A percentile compares a stretch with the other conserved stretches of the same genome.
phyloP scores from a whole-genome alignment of 2,329 filamentous ascomycete species.

The Clonostachys rosea region DNA sequence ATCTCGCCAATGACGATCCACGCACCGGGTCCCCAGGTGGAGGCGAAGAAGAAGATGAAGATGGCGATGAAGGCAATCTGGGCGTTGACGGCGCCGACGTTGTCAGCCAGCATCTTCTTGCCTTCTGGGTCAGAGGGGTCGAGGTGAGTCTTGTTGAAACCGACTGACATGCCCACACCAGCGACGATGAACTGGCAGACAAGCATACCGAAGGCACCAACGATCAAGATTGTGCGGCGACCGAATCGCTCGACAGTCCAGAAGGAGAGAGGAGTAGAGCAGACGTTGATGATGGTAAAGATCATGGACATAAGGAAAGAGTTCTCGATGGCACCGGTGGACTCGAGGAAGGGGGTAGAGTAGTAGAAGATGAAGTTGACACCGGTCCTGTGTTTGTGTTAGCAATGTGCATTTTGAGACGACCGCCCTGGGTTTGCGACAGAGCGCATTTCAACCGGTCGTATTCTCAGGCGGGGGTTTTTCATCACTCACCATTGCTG shows the following conservation, averaged over 20 bases:
- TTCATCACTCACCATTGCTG: constrained; percentile 49
- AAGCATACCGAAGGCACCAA: constrained; percentile 77
- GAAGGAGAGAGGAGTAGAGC: constrained; percentile 83
- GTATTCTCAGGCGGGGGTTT: constrained; percentile 6
- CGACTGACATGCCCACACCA: constrained; percentile 64
- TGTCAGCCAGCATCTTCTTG: constrained; percentile 34
- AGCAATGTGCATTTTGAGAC: constrained; percentile 15
- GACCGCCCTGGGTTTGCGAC: too few species aligned
- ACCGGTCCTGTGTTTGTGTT: constrained; percentile 46
- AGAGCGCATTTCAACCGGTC: too few species aligned
- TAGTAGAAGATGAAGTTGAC: constrained; percentile 94
- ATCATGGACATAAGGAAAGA: constrained; percentile 80
- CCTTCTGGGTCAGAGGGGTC: constrained; percentile 33
- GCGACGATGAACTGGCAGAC: constrained; percentile 84
- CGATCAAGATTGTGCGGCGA: constrained; percentile 74
- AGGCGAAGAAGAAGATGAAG: constrained; percentile 91
- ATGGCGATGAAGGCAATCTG: constrained; percentile 87
- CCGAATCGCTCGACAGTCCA: constrained; percentile 79
- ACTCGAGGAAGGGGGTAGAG: constrained; percentile 79
- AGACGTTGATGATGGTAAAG: constrained; percentile 84
- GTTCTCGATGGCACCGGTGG: constrained; percentile 70
- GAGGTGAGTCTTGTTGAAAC: constrained; percentile 42
- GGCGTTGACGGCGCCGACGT: constrained; percentile 55
- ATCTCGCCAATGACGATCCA: constrained; percentile 87
- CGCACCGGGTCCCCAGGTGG: constrained; percentile 79